Evolutionary conservation across 1,284 basidiomycete species (phyloP), one percentile per base, ranked within the genome.

Genomic region (Ganoderma sp.): DNA sequence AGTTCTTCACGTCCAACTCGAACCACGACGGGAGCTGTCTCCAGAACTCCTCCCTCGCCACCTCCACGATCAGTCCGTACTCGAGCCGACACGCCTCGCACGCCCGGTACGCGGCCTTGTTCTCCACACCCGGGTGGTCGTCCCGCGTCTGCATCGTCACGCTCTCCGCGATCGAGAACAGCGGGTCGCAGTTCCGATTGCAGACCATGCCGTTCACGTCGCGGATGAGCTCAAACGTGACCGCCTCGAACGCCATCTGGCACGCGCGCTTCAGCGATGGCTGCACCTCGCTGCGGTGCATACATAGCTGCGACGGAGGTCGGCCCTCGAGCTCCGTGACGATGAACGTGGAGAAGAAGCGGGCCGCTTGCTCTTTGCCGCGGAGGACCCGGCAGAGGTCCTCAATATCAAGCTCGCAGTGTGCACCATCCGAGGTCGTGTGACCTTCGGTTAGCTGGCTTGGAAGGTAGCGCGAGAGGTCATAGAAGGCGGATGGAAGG

Each of bases 261-360:
- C 90, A 92, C 28, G 84, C 79, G 45, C 87, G 85, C 71, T 83
- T 83, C 28, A 77, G 79, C 28, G 81, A 71, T 0, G 80, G 78
- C 69, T 86, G 81, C 10, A 79, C 67, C 41, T 88, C 84, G 73
- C 82, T 79, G 25, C 81, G 80, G 74, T 86, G 81, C 14, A 84
- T 70, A 76, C 90, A 92, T 64, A 75, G 78, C 12, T 78, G 60
- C 8, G 87, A 85, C 7, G 87, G 81, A 34, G 81, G 74, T 64
- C 90, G 82, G 58, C 87, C 87, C 78, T 92, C 90, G 42, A 92
- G 82, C 67, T 90, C 85, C 73, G 87, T 87, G 65, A 89, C 88
- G 72, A 92, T 85, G 76, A 92, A 92, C 19, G 88, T 89, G 8
- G 90, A 91, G 64, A 92, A 85, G 78, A 87, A 92, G 58, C 90